These are phyloP conservation scores for Debaryomyces sp. DNA, from an alignment of 1,139 yeast genomes.

Conservation along the genomic window DNA sequence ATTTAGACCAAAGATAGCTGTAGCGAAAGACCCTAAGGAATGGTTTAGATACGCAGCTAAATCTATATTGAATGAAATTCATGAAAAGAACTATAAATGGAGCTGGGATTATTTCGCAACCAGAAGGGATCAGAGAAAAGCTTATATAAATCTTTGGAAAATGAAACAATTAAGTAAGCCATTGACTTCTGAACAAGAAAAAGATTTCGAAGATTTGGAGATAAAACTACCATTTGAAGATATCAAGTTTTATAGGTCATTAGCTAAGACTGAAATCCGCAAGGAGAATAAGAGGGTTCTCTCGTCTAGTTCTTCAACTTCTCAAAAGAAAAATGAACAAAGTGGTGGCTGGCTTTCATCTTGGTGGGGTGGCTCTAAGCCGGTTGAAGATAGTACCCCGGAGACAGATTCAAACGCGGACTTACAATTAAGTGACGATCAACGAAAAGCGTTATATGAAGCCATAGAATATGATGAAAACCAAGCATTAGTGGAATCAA, in stretches of 20 bases:
- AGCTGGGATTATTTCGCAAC: slow-evolving; percentile 81
- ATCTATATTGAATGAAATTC: slow-evolving; percentile 76
- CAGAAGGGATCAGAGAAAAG: slow-evolving; percentile 71
- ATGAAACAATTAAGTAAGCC: slow-evolving; percentile 40
- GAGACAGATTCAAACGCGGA: slow-evolving; percentile 17
- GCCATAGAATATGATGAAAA: slow-evolving; percentile 91
- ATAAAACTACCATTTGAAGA: slow-evolving; percentile 70
- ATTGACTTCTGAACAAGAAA: slow-evolving; percentile 36
- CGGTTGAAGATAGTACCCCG: slow-evolving; percentile 11
- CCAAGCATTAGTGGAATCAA: slow-evolving; percentile 50
- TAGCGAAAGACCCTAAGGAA: slow-evolving; percentile 67
- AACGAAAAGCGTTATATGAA: slow-evolving; percentile 81
- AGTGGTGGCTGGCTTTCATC: slow-evolving; percentile 58
- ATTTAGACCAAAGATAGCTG: slow-evolving; percentile 63
- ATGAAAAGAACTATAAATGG: slow-evolving; percentile 79
- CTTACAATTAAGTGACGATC: slow-evolving; percentile 62
- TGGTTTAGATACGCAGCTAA: slow-evolving; percentile 86
- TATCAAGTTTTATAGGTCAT: slow-evolving; percentile 78
- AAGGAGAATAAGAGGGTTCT: slow-evolving; percentile 43
- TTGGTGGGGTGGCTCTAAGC: slow-evolving; percentile 52
- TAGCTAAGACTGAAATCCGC: slow-evolving; percentile 68
- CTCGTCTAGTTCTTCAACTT: not conserved
- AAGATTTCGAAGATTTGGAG: slow-evolving; percentile 57
- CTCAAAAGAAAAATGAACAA: slow-evolving; percentile 1
- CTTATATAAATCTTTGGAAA: slow-evolving; percentile 74